phyloP scores from a whole-genome alignment of 2,329 filamentous ascomycete genomes.

The Sclerotinia subarctica region DNA sequence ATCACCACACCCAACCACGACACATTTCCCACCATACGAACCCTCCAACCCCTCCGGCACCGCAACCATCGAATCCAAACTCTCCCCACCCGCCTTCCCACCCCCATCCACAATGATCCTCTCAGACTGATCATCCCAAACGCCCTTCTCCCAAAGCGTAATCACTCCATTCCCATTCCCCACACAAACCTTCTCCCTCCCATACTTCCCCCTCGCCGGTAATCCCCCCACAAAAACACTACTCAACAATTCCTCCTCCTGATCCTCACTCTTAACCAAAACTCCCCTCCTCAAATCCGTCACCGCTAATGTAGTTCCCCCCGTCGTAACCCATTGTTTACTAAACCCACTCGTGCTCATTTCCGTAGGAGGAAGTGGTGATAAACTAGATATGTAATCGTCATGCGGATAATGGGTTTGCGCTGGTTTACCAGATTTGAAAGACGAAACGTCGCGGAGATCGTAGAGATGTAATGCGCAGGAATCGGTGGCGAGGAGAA shows the following conservation, averaged over 20 bases:
- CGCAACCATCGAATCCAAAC: slow-evolving; percentile 72
- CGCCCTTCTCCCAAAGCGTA: slow-evolving; percentile 89
- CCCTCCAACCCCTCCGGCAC: slow-evolving; percentile 65
- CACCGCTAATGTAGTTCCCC: slow-evolving; percentile 84
- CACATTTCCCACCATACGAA: slow-evolving; percentile 61
- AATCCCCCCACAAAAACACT: slow-evolving; percentile 75
- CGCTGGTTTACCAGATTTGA: slow-evolving; percentile 60
- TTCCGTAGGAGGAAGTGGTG: slow-evolving; percentile 73
- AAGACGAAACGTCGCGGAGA: slow-evolving; percentile 58
- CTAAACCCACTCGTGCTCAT: slow-evolving; percentile 83
- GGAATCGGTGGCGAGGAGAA: slow-evolving; percentile 88
- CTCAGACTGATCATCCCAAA: slow-evolving; percentile 95
- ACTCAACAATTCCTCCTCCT: slow-evolving; percentile 89
- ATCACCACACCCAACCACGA: slow-evolving; percentile 78
- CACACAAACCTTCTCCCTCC: slow-evolving; percentile 72
- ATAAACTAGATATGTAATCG: slow-evolving; percentile 88
- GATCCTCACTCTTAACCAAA: slow-evolving; percentile 84
- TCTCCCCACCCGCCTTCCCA: slow-evolving; percentile 64
- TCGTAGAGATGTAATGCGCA: slow-evolving; percentile 87
- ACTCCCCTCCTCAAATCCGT: slow-evolving; percentile 86
- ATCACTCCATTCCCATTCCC: slow-evolving; percentile 75
- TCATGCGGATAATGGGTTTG: slow-evolving; percentile 84
- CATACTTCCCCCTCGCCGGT: slow-evolving; percentile 60
- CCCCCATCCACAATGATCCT: slow-evolving; percentile 70
- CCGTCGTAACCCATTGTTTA: slow-evolving; percentile 94